A percentile compares a stretch with the other conserved stretches of the same genome.
phyloP scores from a whole-genome alignment of 2,329 filamentous ascomycete species.

The Botrytis elliptica region DNA sequence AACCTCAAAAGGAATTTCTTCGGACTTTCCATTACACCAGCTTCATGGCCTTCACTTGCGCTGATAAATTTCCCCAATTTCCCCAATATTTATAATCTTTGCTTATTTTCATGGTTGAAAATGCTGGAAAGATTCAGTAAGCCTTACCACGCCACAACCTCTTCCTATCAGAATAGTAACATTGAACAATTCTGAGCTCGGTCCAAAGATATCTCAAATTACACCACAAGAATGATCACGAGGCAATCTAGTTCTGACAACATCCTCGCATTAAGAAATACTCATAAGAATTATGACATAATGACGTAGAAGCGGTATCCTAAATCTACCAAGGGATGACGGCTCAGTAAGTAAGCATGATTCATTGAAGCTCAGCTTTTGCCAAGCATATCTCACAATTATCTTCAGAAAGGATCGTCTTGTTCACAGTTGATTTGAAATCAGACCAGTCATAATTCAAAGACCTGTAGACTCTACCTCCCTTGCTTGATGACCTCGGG shows the following conservation, averaged over 20 bases:
- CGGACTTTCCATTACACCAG: background rate
- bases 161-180: background rate
- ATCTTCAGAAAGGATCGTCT: background rate
- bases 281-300: background rate
- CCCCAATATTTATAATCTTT: background rate
- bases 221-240: background rate
- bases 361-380: background rate
- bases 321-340: background rate
- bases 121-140: background rate
- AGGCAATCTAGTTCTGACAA: background rate
- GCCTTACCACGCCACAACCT: background rate
- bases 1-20: background rate
- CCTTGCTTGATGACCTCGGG: background rate
- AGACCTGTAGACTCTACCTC: background rate
- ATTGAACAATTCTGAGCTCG: background rate
- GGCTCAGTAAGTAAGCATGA: background rate
- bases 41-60: background rate
- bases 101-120: background rate
- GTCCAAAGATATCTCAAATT: background rate
- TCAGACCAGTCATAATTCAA: background rate
- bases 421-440: background rate
- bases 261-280: background rate
- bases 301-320: background rate
- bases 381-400: background rate
- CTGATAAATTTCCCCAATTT: rapidly evolving